phyloP scores from a whole-genome alignment of 371 early-diverging fungal genomes.

The Capniomyces stellatus region DNA sequence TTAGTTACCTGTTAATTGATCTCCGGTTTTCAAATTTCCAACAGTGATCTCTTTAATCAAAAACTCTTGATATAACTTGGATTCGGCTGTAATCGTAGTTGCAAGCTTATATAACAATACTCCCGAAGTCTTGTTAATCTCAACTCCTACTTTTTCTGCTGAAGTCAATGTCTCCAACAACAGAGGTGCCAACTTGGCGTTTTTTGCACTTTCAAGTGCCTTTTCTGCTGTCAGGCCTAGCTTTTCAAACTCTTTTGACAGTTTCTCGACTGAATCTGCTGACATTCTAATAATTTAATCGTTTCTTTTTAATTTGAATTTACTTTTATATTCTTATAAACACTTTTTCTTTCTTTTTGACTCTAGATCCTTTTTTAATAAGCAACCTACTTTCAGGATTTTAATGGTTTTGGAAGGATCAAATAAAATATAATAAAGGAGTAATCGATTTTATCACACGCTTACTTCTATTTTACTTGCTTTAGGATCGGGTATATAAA shows the following conservation, averaged over 20 bases:
- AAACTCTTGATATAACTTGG: constrained; percentile 48
- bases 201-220: constrained; percentile 84
- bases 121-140: constrained; percentile 52
- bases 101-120: constrained; percentile 72
- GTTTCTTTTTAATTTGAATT: too few species aligned
- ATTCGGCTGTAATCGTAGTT: constrained; percentile 61
- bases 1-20: constrained; percentile 63
- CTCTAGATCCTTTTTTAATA: too few species aligned
- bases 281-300: too few species aligned
- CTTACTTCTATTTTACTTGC: too few species aligned
- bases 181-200: constrained; percentile 76
- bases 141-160: constrained; percentile 12
- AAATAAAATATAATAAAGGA: too few species aligned
- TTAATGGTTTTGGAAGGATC: too few species aligned
- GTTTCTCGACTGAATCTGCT: constrained; percentile 9
- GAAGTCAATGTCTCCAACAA: constrained; percentile 31
- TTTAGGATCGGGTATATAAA: too few species aligned
- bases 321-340: too few species aligned
- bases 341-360: too few species aligned
- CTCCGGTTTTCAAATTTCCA: constrained; percentile 50
- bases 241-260: constrained; percentile 35
- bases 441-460: too few species aligned
- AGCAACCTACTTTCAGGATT: too few species aligned
- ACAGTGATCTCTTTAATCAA: constrained; percentile 53
- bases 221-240: constrained; percentile 80